phyloP scores from a whole-genome alignment of 495 filamentous ascomycete genomes.

The Coniosporium apollinis region DNA sequence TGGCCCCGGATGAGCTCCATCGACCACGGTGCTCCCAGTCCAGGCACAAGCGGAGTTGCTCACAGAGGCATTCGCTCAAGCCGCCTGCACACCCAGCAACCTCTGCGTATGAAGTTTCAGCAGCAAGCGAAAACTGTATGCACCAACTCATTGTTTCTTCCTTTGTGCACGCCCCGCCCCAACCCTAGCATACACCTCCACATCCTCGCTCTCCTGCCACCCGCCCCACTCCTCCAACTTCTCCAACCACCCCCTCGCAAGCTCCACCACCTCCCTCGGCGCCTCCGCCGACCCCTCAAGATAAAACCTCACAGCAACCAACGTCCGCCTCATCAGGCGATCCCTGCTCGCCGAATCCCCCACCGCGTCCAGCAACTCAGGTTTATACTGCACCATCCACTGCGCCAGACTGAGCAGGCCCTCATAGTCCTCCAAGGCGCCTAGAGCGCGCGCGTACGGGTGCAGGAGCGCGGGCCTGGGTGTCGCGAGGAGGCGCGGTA shows the following conservation, averaged over 20 bases:
- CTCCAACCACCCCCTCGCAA: constrained; percentile 29
- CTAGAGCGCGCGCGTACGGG: constrained; percentile 22
- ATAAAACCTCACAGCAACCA: constrained; percentile 36
- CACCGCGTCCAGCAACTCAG: constrained; percentile 6
- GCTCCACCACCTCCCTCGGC: constrained; percentile 10
- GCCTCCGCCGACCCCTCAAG: constrained; percentile 27
- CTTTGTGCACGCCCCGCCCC: too few species aligned
- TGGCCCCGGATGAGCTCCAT: too few species aligned
- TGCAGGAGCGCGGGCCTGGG: constrained; percentile 17
- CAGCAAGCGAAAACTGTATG: too few species aligned
- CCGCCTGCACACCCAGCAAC: too few species aligned
- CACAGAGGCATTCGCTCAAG: too few species aligned
- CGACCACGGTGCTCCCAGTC: too few species aligned
- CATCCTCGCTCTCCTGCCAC: constrained; percentile 38
- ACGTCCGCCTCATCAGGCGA: constrained; percentile 28
- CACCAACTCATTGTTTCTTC: too few species aligned
- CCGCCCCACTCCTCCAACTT: constrained; percentile 30
- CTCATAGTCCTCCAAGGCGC: constrained; percentile 15
- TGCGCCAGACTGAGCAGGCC: constrained; percentile 14
- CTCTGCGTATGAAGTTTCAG: too few species aligned
- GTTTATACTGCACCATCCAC: constrained; percentile 15
- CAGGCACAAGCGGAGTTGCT: too few species aligned
- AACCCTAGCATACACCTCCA: constrained; percentile 35
- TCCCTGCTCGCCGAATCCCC: constrained; percentile 23
- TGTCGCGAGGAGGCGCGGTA: constrained; percentile 8